Evolutionary conservation across 2,329 filamentous ascomycete genomes (phyloP).

Genomic region (Pyricularia sp.): DNA sequence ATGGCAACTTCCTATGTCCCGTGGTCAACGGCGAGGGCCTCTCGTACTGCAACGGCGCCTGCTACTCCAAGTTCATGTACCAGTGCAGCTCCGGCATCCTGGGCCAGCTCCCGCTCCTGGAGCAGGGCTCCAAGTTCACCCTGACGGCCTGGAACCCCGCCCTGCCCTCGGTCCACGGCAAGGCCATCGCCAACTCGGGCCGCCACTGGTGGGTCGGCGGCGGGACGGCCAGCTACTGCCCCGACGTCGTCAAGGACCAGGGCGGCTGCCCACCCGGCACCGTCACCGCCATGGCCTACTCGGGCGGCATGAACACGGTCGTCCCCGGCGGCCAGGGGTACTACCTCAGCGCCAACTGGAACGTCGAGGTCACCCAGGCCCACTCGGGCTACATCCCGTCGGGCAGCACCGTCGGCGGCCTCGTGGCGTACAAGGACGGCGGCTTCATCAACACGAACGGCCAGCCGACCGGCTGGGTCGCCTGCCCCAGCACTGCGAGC

Average conservation of each 20-base stretch:
- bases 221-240: constrained; percentile 22
- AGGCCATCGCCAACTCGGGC: constrained; percentile 18
- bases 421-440: constrained; percentile 20
- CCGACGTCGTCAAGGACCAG: constrained; percentile 11
- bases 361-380: constrained; percentile 22
- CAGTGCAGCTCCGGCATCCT: constrained; percentile 16
- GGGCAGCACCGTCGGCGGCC: constrained; percentile 16
- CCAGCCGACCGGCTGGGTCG: constrained; percentile 19
- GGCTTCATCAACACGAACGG: constrained; percentile 23
- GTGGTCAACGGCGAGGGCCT: constrained; percentile 22
- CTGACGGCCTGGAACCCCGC: constrained; percentile 21
- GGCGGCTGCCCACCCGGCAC: constrained; percentile 18
- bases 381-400: constrained; percentile 21
- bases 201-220: constrained; percentile 15
- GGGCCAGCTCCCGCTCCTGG: constrained; percentile 12
- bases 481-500: constrained; percentile 17
- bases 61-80: constrained; percentile 25
- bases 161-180: constrained; percentile 16
- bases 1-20: constrained; percentile 22
- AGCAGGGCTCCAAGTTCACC: constrained; percentile 14
- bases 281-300: constrained; percentile 15
- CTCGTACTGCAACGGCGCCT: constrained; percentile 22
- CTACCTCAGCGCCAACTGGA: constrained; percentile 19
- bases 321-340: constrained; percentile 23
- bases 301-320: constrained; percentile 17